Conservation (phyloP, 805 yeast genomes). For the Candida nanaspora region DNA sequence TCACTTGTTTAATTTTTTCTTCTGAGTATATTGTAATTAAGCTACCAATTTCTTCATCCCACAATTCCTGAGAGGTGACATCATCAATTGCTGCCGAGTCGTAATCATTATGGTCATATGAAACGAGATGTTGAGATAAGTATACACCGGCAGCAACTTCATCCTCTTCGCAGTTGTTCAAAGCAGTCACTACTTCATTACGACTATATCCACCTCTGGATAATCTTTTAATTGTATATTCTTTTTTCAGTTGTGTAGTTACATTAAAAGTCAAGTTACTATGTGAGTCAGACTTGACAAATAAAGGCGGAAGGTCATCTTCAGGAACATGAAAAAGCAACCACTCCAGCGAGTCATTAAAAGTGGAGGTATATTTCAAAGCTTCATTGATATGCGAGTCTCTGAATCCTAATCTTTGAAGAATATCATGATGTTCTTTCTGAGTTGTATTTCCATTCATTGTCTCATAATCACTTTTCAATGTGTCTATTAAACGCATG, state of each 20-base stretch:
- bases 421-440: no score
- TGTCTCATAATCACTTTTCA: no score
- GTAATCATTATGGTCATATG: conserved; percentile 8
- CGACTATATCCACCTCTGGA: conserved; percentile 63
- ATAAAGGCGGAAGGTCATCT: conserved; percentile 75
- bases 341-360: conserved; percentile 62
- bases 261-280: conserved; percentile 50
- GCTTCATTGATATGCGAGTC: conserved; percentile 67
- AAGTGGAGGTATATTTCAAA: conserved; percentile 42
- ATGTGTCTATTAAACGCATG: conserved; percentile 41
- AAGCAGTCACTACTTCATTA: conserved; percentile 48
- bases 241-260: conserved; percentile 44
- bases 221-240: conserved; percentile 51
- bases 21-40: conserved; percentile 50
- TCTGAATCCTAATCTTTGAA: conserved; percentile 56
- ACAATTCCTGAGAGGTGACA: conserved; percentile 30
- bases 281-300: conserved; percentile 51
- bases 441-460: no score
- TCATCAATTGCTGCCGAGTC: conserved; percentile 1
- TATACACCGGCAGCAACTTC: conserved; percentile 45
- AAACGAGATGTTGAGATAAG: conserved; percentile 33
- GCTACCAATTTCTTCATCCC: conserved; percentile 75
- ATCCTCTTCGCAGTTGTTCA: conserved; percentile 34
- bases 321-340: conserved; percentile 86
- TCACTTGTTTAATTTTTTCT: conserved; percentile 26